Conservation (phyloP, 1,284 basidiomycete species). For the Rhizopogon parksii region DNA sequence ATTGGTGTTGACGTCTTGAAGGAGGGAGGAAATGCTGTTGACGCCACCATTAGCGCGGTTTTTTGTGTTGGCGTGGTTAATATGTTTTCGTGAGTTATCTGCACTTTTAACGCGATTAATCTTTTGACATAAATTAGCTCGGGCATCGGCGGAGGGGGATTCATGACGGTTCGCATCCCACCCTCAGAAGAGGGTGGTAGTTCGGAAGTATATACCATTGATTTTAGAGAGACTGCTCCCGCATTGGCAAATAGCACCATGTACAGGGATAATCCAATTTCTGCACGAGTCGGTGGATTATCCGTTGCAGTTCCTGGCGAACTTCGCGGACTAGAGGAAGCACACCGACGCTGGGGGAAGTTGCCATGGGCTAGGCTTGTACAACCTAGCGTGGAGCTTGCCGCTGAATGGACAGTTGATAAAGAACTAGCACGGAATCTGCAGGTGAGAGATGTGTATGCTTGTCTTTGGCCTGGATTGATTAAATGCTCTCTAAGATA, state of each 20-base stretch:
- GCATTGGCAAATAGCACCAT: conserved; percentile 66
- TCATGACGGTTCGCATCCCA: conserved; percentile 83
- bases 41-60: conserved; percentile 76
- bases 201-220: conserved; percentile 69
- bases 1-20: conserved; percentile 74
- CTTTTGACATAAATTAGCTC: conserved; percentile 38
- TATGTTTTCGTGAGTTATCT: conserved; percentile 69
- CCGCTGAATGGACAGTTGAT: conserved; percentile 72
- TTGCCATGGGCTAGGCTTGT: conserved; percentile 76
- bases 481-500: conserved; percentile 30
- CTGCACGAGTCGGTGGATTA: conserved; percentile 69
- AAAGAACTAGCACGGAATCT: conserved; percentile 69
- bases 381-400: conserved; percentile 67
- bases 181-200: conserved; percentile 35
- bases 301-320: conserved; percentile 84
- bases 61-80: conserved; percentile 85
- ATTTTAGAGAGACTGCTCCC: conserved; percentile 88
- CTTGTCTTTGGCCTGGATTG: conserved; percentile 1
- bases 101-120: neutral
- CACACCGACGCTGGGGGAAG: conserved; percentile 73
- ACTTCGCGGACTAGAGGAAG: conserved; percentile 74
- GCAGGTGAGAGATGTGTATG: conserved; percentile 40
- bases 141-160: conserved; percentile 88
- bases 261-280: conserved; percentile 50
- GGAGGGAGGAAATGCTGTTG: conserved; percentile 86